Base-by-base conservation (phyloP, 2,329 filamentous ascomycete species). In the Paracorniculantispora psalliotae region DNA sequence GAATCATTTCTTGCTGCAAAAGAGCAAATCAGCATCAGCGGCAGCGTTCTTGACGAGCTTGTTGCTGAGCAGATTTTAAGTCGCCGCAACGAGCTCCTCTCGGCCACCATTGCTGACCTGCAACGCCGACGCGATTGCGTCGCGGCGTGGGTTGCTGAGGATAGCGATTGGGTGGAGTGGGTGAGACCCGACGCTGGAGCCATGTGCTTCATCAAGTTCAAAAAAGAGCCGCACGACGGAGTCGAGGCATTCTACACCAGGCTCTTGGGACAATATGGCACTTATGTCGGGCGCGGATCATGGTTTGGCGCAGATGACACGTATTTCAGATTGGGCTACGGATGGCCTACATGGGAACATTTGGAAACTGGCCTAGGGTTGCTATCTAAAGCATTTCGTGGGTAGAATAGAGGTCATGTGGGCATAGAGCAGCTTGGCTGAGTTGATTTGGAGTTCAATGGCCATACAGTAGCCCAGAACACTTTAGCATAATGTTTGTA, bases 101-200 rank as follows among this genome's bases (percentile, higher is more conserved):
- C 52, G 1, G 15, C 37, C 0, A 65, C 60, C 1, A 56, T 35
- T 19, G 59, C 60, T 10, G 66, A 67, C 23, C 65, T 68, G 66
- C 49, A 47, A 13, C 12, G 19, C 12, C 66, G 67, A 4, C 59
- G 62, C 2, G 61, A 68, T 8, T 50, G 63, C 10, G 63, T 68
- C 4, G 58, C 46, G 17, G 17, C 41, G 3, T 68, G 65, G 67
- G 61, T 69, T 2, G 59, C 61, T 2, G 47, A 60, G 7, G 67
- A 69, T 30, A n/a, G n/a, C n/a, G 63, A 67, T 2, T 19, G 63
- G 1, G 26, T 69, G 6, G 67, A 68, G 28, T 69, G 66, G 67
- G 59, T 65, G 10, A 57, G 56, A 26, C 67, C 67, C 7, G 48
- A 50, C 7, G 66, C 61, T 1, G 67, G 67, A 10, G 65, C 65